Base-by-base conservation (phyloP, 495 filamentous ascomycete genomes). In the Aspergillus panamensis region DNA sequence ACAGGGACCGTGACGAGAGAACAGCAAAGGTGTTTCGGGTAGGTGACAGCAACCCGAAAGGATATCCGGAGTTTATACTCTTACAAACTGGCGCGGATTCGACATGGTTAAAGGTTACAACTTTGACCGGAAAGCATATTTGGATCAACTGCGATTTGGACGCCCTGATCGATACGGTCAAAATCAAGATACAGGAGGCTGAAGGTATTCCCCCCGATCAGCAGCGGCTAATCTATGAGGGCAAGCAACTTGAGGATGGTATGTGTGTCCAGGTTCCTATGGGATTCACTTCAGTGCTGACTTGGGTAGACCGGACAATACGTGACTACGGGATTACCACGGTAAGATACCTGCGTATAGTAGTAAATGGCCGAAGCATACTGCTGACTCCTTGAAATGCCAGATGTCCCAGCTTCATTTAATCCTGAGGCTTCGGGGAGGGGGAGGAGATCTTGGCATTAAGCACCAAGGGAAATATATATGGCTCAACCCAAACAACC, bases 201-300 rank as follows among this genome's bases (percentile, higher is more conserved):
- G 43, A 47, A 47, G 43, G 43, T 1, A 47, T 47, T 3, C 9
- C 9, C 0, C 37, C 37, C 16, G 37, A 40, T 40, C 5, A 40
- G 37, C 37, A 40, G 37, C 37, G 43, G 9, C 19, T 47, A 17
- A 47, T 47, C 14, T 47, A 6, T 12, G 4, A 3, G 9, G 43
- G 43, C 43, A 47, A 47, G n/a, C 43, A 47, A 20, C 43, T 47
- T 20, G 43, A 47, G n/a, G 43, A 47, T 47, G 9, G 43, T 47
- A 47, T 10, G 43, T 47, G 9, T 17, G 3, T 21, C 19, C 43
- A 6, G 37, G 37, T 20, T 16, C 9, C 43, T 10, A 47, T 9
- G 19, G 3, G n/a, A 12, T 47, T 17, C 14, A 21, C n/a, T 7
- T 16, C 14, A 12, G 14, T 5, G 16, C n/a, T 47, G n/a, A 47